phyloP scores from a whole-genome alignment of 345 rosid species.

The Populus ilicifolia region DNA sequence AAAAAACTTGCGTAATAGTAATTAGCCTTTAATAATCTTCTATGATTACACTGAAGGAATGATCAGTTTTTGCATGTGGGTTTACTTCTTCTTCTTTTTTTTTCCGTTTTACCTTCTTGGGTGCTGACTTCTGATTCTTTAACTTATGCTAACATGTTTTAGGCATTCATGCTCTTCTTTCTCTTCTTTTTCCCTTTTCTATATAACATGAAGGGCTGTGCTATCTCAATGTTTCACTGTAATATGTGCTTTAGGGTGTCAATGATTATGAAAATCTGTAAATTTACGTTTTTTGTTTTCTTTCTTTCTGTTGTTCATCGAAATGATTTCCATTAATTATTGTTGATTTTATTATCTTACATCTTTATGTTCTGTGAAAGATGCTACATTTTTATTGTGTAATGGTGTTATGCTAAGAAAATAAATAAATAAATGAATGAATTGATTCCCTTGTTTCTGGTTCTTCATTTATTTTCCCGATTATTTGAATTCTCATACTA shows the following conservation, averaged over 20 bases:
- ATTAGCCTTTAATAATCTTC: not conserved
- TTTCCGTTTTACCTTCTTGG: not conserved
- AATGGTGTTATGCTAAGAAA: not conserved
- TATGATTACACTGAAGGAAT: not conserved
- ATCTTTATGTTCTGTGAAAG: not conserved
- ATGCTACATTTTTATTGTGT: not conserved
- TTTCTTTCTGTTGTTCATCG: not conserved
- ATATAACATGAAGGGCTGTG: not conserved
- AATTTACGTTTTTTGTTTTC: not conserved
- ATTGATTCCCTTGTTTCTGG: not conserved
- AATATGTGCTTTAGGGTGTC: not conserved
- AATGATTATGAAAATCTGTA: not conserved
- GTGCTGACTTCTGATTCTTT: not conserved
- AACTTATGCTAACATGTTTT: not conserved
- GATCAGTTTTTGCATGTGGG: conserved; percentile 1
- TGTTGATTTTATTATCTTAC: not conserved
- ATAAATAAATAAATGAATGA: not conserved
- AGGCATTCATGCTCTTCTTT: not conserved
- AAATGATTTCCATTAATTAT: not conserved
- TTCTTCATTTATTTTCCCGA: not conserved
- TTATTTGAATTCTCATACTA: not conserved
- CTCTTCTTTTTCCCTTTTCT: not conserved
- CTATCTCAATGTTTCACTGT: not conserved
- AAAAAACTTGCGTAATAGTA: not conserved
- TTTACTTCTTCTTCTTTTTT: not conserved